Evolutionary conservation across 257 asterid species (phyloP).

Genomic region (Leonotis leonurus): DNA sequence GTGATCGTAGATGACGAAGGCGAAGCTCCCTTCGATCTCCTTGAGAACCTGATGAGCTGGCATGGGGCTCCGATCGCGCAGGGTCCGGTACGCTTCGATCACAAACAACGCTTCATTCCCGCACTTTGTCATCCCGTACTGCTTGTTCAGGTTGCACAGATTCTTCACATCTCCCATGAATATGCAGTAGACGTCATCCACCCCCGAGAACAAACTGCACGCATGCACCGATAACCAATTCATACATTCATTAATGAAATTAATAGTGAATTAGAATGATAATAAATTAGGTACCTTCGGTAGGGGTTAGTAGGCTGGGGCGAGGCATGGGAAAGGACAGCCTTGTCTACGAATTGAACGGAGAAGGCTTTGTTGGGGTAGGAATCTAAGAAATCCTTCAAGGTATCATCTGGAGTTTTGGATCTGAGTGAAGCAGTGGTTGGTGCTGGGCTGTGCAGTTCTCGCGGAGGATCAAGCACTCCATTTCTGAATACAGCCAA

Average conservation of each 20-base stretch:
- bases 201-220: slow-evolving; percentile 73
- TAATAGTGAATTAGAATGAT: no score
- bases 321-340: slow-evolving; percentile 52
- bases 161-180: slow-evolving; percentile 70
- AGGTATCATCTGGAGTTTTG: slow-evolving; percentile 38
- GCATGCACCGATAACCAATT: background rate
- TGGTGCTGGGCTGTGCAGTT: slow-evolving; percentile 66
- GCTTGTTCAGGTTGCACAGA: slow-evolving; percentile 61
- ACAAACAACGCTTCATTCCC: slow-evolving; percentile 68
- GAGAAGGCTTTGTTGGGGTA: slow-evolving; percentile 46
- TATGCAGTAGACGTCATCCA: slow-evolving; percentile 73
- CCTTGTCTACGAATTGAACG: slow-evolving; percentile 52
- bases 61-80: slow-evolving; percentile 82
- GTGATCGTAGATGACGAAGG: slow-evolving; percentile 82
- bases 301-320: slow-evolving; percentile 25
- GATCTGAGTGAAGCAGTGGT: slow-evolving; percentile 13
- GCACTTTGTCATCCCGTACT: slow-evolving; percentile 71
- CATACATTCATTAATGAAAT: no score
- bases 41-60: slow-evolving; percentile 91
- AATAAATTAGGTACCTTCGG: slow-evolving; percentile 39
- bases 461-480: slow-evolving; percentile 70
- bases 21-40: slow-evolving; percentile 86
- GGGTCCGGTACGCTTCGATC: slow-evolving; percentile 83
- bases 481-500: slow-evolving; percentile 72
- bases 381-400: slow-evolving; percentile 58